A percentile compares a stretch with the other conserved stretches of the same genome.
Evolutionary conservation across 2,329 filamentous ascomycete genomes (phyloP).

Genomic region (Penicillium sp.): DNA sequence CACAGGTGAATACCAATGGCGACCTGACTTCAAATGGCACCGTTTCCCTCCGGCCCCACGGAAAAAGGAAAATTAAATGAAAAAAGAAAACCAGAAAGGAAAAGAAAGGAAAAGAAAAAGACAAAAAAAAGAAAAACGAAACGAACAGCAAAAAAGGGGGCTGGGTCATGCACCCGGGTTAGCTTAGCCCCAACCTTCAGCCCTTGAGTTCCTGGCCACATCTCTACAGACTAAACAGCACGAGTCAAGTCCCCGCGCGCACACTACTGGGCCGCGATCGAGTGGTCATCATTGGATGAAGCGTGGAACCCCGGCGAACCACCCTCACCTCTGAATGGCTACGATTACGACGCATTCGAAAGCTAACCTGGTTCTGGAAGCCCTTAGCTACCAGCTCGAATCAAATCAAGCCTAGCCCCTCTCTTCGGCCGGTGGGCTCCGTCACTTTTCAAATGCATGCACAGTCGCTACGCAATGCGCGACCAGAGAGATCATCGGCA

Average conservation of each 20-base stretch:
- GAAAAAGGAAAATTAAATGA: background rate
- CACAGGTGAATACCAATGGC: conserved; percentile 9
- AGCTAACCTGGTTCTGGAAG: conserved; percentile 24
- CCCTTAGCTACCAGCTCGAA: conserved; percentile 2
- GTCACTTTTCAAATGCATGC: conserved; percentile 3
- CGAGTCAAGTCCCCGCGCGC: background rate
- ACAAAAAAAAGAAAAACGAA: conserved; percentile 2
- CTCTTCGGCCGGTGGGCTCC: background rate
- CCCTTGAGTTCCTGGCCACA: conserved; percentile 9
- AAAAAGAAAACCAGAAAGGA: conserved; percentile 1
- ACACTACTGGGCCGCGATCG: background rate
- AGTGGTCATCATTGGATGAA: background rate
- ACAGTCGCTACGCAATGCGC: conserved; percentile 14
- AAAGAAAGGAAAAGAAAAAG: background rate
- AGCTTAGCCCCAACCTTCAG: conserved; percentile 27
- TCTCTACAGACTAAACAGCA: background rate
- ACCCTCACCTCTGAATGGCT: conserved; percentile 5
- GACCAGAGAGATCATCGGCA: conserved; percentile 2
- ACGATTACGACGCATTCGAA: conserved; percentile 9
- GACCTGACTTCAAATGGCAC: conserved; percentile 10
- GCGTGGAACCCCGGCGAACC: background rate
- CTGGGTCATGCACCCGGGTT: conserved; percentile 17
- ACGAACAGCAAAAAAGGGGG: conserved; percentile 9
- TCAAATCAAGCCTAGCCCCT: conserved; percentile 5
- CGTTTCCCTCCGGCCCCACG: conserved; percentile 8